phyloP scores from a whole-genome alignment of 2,329 filamentous ascomycete species.

The Myriangium duriaei region DNA sequence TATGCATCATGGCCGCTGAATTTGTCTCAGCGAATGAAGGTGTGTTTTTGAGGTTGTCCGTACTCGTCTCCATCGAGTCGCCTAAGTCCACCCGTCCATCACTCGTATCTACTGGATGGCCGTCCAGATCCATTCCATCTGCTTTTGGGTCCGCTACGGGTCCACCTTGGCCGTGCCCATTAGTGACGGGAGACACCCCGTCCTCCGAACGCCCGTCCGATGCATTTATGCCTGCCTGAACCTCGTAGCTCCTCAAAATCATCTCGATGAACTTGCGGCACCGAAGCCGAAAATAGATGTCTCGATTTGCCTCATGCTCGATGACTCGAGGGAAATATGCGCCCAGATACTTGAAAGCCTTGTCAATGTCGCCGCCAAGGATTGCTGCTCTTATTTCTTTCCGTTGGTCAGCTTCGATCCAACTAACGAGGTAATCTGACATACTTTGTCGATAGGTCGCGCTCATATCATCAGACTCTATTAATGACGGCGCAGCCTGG shows the following conservation, averaged over 20 bases:
- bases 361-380: constrained; percentile 83
- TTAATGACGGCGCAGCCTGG: constrained; percentile 26
- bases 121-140: constrained; percentile 38
- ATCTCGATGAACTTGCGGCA: constrained; percentile 95
- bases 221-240: constrained; percentile 26
- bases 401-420: constrained; percentile 10
- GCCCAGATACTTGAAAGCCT: constrained; percentile 69
- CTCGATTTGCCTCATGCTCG: constrained; percentile 51
- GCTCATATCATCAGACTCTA: constrained; percentile 62
- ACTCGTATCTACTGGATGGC: neutral
- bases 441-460: constrained; percentile 75
- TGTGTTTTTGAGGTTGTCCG: constrained; percentile 1
- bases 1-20: constrained; percentile 18
- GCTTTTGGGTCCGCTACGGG: neutral
- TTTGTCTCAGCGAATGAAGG: constrained; percentile 5
- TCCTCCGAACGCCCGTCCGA: constrained; percentile 18
- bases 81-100: constrained; percentile 6
- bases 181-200: constrained; percentile 21
- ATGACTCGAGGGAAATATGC: constrained; percentile 71
- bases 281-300: constrained; percentile 75
- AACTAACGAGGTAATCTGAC: constrained; percentile 19
- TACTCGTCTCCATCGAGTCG: constrained; percentile 26
- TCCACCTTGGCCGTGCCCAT: constrained; percentile 15
- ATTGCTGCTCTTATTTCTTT: constrained; percentile 76
- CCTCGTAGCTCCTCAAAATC: constrained; percentile 62